A percentile compares a stretch with the other conserved stretches of the same genome.
These are phyloP conservation scores for Xylaria acuta DNA, from an alignment of 495 filamentous ascomycete genomes.

Conservation along the genomic window DNA sequence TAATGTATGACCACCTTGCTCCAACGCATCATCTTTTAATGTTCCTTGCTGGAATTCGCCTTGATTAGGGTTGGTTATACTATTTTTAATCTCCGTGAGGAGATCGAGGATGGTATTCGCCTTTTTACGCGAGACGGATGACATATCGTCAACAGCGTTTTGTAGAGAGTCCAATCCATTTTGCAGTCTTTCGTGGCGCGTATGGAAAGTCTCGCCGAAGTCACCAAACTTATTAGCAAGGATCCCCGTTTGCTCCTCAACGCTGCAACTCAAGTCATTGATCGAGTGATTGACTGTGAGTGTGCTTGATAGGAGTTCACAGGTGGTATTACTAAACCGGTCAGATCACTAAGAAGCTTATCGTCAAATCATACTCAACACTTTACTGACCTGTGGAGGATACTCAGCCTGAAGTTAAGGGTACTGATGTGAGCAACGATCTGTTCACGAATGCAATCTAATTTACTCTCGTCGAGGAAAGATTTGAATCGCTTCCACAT, in stretches of 20 bases:
- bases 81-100: neutral
- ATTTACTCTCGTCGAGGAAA: neutral
- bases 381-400: neutral
- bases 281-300: neutral
- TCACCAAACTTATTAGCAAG: neutral
- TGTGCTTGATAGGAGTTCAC: neutral
- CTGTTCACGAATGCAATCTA: neutral
- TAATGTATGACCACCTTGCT: neutral
- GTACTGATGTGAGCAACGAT: neutral
- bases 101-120: neutral
- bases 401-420: neutral
- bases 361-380: neutral
- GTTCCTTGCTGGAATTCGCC: neutral
- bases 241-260: neutral
- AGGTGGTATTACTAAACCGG: neutral
- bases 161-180: neutral
- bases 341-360: neutral
- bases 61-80: neutral
- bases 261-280: neutral
- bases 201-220: neutral
- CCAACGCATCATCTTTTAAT: neutral
- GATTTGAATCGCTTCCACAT: slow-evolving; percentile 1
- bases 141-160: neutral
- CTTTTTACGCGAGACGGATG: neutral
- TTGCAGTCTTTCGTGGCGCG: neutral